phyloP scores from a whole-genome alignment of 139 green algal species.

The Chlamydomonas sphaeroides region DNA sequence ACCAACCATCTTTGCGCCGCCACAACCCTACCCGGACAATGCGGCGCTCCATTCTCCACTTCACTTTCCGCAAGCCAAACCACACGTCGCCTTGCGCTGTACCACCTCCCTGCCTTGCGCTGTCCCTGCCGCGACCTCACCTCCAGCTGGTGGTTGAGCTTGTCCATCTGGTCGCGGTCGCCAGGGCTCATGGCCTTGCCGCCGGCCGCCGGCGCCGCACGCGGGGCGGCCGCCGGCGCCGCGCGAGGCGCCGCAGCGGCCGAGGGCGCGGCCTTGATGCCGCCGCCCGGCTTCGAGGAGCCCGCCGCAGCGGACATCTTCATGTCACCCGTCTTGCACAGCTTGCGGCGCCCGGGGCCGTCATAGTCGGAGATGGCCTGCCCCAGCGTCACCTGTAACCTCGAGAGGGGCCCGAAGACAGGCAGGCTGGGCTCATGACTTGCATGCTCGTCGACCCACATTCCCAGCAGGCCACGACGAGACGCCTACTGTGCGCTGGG shows the following conservation, averaged over 20 bases:
- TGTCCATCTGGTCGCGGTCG: constrained; percentile 44
- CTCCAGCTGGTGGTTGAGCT: constrained; percentile 35
- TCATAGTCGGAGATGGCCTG: constrained; percentile 73
- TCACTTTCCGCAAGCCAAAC: no score
- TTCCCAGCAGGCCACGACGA: no score
- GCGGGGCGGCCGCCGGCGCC: background rate
- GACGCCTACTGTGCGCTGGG: no score
- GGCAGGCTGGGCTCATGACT: no score
- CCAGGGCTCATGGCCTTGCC: constrained; percentile 1
- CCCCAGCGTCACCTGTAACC: constrained; percentile 22
- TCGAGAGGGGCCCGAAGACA: no score
- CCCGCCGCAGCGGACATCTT: constrained; percentile 33
- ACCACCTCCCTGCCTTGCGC: no score
- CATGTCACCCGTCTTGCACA: constrained; percentile 75
- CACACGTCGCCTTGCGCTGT: no score
- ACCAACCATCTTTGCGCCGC: no score
- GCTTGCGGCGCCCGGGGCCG: constrained; percentile 39
- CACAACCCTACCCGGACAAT: no score
- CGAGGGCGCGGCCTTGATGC: constrained; percentile 17
- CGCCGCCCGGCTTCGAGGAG: background rate
- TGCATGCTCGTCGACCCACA: no score
- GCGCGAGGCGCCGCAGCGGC: background rate
- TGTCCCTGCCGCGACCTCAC: no score
- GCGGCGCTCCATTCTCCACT: no score
- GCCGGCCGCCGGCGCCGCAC: background rate